A percentile compares a stretch with the other conserved stretches of the same genome.
Conservation (phyloP, 345 rosid species). For the Brassica juncea region DNA sequence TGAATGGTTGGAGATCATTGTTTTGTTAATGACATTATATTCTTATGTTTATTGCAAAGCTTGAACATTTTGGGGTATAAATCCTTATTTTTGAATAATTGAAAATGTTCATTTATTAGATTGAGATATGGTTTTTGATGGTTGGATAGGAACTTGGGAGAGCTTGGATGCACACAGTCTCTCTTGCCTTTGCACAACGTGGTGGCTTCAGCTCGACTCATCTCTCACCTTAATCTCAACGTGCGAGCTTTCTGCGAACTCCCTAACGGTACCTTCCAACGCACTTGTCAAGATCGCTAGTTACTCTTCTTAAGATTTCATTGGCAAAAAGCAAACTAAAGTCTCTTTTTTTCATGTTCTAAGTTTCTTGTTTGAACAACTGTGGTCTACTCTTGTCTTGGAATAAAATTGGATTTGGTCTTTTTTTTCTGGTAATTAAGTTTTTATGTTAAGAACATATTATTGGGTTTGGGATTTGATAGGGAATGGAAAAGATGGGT, state of each 20-base stretch:
- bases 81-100: neutral
- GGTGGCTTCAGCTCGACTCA: conserved; percentile 49
- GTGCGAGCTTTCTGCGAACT: conserved; percentile 87
- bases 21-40: too few species aligned
- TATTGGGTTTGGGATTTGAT: conserved; percentile 37
- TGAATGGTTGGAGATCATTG: too few species aligned
- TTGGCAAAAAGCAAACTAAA: conserved; percentile 21
- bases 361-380: neutral
- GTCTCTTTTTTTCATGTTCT: neutral
- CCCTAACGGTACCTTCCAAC: conserved; percentile 95
- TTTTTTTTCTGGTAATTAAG: neutral
- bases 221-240: conserved; percentile 68
- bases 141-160: conserved; percentile 69
- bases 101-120: neutral
- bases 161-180: conserved; percentile 68
- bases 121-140: neutral
- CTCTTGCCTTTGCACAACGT: conserved; percentile 66
- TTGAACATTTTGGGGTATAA: neutral
- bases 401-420: conserved; percentile 23
- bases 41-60: neutral
- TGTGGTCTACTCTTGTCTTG: neutral
- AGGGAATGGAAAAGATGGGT: conserved; percentile 93
- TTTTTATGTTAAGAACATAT: conserved; percentile 48
- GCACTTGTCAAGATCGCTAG: conserved; percentile 99
- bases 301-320: too few species aligned